A percentile compares a stretch with the other conserved stretches of the same genome.
Evolutionary conservation across 352 stramenopile species (phyloP).

Genomic region (Pythium rhizo-oryzae): DNA sequence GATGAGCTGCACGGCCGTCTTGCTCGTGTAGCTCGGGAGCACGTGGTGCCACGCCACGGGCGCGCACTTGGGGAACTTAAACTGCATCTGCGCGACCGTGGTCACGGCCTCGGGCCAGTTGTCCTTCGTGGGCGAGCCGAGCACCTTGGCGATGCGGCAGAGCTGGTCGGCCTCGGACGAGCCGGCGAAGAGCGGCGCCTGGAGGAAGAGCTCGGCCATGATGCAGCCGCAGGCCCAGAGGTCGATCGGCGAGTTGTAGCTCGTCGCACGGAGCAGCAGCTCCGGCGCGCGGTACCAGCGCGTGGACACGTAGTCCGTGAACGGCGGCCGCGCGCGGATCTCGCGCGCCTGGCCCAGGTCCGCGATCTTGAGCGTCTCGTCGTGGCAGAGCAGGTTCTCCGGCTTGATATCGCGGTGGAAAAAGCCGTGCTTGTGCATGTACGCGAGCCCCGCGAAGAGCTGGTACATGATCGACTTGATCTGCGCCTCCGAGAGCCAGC

Average conservation of each 20-base stretch:
- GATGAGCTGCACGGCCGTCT: conserved; percentile 82
- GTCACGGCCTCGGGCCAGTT: conserved; percentile 92
- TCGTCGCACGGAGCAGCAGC: conserved; percentile 88
- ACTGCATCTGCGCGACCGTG: conserved; percentile 90
- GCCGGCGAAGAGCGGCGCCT: conserved; percentile 78
- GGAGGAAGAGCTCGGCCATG: conserved; percentile 77
- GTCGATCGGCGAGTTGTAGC: conserved; percentile 83
- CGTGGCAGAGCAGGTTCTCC: conserved; percentile 97
- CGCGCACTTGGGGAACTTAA: conserved; percentile 91
- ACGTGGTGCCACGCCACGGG: conserved; percentile 65
- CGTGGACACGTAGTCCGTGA: conserved; percentile 99
- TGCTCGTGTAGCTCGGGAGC: conserved; percentile 69
- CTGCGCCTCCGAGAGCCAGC: conserved; percentile 62
- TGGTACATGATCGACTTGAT: conserved; percentile 95
- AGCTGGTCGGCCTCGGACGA: conserved; percentile 96
- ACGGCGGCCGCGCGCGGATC: conserved; percentile 91
- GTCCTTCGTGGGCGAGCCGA: conserved; percentile 88
- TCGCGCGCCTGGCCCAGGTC: conserved; percentile 98
- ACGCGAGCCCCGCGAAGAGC: conserved; percentile 96
- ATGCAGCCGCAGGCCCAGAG: conserved; percentile 86
- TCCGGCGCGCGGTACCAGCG: conserved; percentile 99
- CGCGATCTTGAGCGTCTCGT: conserved; percentile 96
- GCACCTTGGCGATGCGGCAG: conserved; percentile 93
- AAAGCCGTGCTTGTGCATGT: conserved; percentile 99
- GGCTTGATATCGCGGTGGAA: conserved; percentile 99